Evolutionary conservation across 1,284 basidiomycete genomes (phyloP).

Genomic region (Malassezia obtusa): DNA sequence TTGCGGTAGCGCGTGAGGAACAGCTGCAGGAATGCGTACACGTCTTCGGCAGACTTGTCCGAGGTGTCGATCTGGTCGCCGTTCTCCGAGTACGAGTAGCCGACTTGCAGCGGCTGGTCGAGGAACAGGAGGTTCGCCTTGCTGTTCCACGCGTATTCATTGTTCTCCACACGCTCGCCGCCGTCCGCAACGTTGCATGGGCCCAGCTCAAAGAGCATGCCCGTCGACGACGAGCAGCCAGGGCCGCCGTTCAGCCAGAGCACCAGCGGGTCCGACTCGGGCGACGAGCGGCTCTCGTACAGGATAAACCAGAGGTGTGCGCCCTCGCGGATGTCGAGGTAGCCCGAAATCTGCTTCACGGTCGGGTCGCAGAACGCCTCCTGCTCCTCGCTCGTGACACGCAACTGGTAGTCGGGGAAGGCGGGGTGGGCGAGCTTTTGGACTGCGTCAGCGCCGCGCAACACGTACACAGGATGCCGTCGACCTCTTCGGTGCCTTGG

Average conservation of each 20-base stretch:
- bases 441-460: slow-evolving; percentile 51
- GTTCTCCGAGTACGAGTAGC: slow-evolving; percentile 70
- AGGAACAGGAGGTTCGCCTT: slow-evolving; percentile 65
- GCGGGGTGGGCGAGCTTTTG: slow-evolving; percentile 65
- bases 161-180: slow-evolving; percentile 61
- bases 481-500: slow-evolving; percentile 1
- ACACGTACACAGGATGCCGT: slow-evolving; percentile 4
- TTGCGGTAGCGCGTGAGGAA: slow-evolving; percentile 57
- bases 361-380: slow-evolving; percentile 62
- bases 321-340: slow-evolving; percentile 74
- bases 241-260: slow-evolving; percentile 84
- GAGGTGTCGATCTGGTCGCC: slow-evolving; percentile 61
- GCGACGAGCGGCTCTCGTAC: slow-evolving; percentile 68
- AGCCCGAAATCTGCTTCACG: slow-evolving; percentile 71
- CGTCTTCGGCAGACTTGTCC: slow-evolving; percentile 67
- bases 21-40: slow-evolving; percentile 78
- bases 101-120: slow-evolving; percentile 70
- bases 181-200: slow-evolving; percentile 65
- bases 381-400: slow-evolving; percentile 52
- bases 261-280: slow-evolving; percentile 66
- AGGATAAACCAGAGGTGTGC: slow-evolving; percentile 83
- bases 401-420: slow-evolving; percentile 61
- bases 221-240: slow-evolving; percentile 49
- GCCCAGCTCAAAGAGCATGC: slow-evolving; percentile 73
- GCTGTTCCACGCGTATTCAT: slow-evolving; percentile 68